Conservation (phyloP, 2,329 filamentous ascomycete species). For the Onygenales sp. region DNA sequence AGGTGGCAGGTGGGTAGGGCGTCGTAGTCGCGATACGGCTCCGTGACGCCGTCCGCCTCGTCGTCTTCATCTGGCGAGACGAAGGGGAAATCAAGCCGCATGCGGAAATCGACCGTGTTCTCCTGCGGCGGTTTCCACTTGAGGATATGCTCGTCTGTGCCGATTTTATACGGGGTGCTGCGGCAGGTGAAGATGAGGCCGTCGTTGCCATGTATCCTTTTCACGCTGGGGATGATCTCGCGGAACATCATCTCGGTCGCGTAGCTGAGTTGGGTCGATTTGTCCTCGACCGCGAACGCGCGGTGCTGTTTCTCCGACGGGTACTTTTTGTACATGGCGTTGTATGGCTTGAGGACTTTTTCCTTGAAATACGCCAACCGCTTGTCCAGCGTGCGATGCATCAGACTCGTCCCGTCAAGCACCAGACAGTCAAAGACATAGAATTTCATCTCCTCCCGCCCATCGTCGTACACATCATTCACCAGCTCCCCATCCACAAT, state of each 20-base stretch:
- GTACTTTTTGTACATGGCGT: slow-evolving; percentile 61
- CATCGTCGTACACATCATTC: slow-evolving; percentile 63
- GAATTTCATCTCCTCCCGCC: slow-evolving; percentile 63
- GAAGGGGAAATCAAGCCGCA: slow-evolving; percentile 65
- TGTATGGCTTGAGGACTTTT: slow-evolving; percentile 68
- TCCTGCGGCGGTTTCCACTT: slow-evolving; percentile 97
- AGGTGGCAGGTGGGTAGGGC: slow-evolving; percentile 65
- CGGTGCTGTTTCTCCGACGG: slow-evolving; percentile 61
- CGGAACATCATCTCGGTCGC: slow-evolving; percentile 87
- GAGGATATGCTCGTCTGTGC: slow-evolving; percentile 85
- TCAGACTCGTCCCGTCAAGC: slow-evolving; percentile 65
- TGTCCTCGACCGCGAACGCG: slow-evolving; percentile 76
- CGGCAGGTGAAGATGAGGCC: slow-evolving; percentile 97
- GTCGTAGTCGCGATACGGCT: slow-evolving; percentile 68
- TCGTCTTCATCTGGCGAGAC: slow-evolving; percentile 58
- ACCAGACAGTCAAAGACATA: slow-evolving; percentile 89
- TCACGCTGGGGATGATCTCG: slow-evolving; percentile 69
- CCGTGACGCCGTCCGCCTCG: slow-evolving; percentile 53
- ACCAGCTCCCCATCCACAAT: slow-evolving; percentile 91
- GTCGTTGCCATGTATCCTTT: slow-evolving; percentile 74
- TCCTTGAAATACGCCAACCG: slow-evolving; percentile 78
- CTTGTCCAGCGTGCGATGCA: slow-evolving; percentile 75
- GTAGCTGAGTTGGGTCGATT: slow-evolving; percentile 82
- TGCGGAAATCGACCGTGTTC: slow-evolving; percentile 87
- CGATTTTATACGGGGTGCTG: slow-evolving; percentile 73